These are phyloP conservation scores for Phytophthora constricta DNA, from an alignment of 352 stramenopile species.

Conservation along the genomic window DNA sequence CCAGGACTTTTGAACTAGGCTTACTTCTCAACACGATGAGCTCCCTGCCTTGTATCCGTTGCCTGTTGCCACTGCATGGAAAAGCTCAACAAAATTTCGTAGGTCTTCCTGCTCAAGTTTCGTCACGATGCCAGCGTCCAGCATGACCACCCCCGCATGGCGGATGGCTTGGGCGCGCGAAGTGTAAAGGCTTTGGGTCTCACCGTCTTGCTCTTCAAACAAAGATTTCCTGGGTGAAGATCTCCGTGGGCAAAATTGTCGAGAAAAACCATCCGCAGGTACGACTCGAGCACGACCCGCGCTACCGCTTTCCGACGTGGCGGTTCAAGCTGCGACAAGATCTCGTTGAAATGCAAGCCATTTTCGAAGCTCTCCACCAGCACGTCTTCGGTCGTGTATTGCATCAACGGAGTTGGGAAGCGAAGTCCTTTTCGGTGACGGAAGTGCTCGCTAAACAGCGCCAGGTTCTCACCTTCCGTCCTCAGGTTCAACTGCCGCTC, in stretches of 20 bases:
- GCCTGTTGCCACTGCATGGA: slow-evolving; percentile 81
- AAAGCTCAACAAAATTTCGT: slow-evolving; percentile 87
- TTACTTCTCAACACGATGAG: slow-evolving; percentile 80
- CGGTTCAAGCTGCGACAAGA: slow-evolving; percentile 52
- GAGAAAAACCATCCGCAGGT: slow-evolving; percentile 95
- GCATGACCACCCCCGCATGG: slow-evolving; percentile 64
- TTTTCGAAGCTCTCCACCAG: slow-evolving; percentile 93
- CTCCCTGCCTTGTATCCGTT: slow-evolving; percentile 83
- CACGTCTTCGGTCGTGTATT: slow-evolving; percentile 81
- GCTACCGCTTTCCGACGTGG: slow-evolving; percentile 70
- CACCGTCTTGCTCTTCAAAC: slow-evolving; percentile 50
- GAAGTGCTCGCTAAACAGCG: slow-evolving; percentile 84
- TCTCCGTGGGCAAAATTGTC: slow-evolving; percentile 96
- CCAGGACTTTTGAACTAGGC: slow-evolving; percentile 28
- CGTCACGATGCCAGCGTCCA: slow-evolving; percentile 89
- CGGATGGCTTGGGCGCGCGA: slow-evolving; percentile 34
- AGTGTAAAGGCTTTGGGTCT: slow-evolving; percentile 6
- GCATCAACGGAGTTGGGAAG: slow-evolving; percentile 80
- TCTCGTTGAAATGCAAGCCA: slow-evolving; percentile 77
- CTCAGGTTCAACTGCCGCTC: slow-evolving; percentile 91
- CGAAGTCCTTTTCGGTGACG: slow-evolving; percentile 56
- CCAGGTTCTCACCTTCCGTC: slow-evolving; percentile 90
- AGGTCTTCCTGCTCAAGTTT: slow-evolving; percentile 78
- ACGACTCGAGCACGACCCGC: slow-evolving; percentile 84
- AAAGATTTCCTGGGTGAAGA: slow-evolving; percentile 94